These are phyloP conservation scores for Phaeosphaeriaceae sp. DNA, from an alignment of 2,329 filamentous ascomycete genomes.

Conservation along the genomic window DNA sequence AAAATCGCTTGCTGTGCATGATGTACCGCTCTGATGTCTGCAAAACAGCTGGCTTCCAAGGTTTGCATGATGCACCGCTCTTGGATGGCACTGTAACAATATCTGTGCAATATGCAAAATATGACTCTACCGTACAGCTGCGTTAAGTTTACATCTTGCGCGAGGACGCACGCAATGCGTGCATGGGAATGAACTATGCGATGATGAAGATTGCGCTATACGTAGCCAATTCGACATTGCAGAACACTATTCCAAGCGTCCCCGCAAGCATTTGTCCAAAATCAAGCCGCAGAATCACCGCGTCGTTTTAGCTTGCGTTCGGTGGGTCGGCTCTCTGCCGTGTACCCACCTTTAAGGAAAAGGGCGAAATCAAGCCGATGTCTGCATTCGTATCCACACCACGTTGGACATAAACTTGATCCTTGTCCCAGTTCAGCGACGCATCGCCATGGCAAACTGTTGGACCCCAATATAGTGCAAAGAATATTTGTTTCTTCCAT, in stretches of 20 bases:
- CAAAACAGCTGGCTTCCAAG: too few relatives aligned
- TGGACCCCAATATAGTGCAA: background rate
- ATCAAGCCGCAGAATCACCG: background rate
- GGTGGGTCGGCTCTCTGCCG: background rate
- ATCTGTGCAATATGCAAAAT: too few relatives aligned
- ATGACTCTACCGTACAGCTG: too few relatives aligned
- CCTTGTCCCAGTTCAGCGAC: background rate
- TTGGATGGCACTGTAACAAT: too few relatives aligned
- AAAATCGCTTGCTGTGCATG: too few relatives aligned
- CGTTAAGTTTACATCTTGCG: background rate
- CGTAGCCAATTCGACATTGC: background rate
- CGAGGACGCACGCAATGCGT: background rate
- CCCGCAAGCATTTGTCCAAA: background rate
- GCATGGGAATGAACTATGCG: background rate
- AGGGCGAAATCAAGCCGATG: background rate
- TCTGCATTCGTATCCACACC: background rate
- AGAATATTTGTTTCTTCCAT: background rate
- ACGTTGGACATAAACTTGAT: background rate
- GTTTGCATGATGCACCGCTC: too few relatives aligned
- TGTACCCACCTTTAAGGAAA: background rate
- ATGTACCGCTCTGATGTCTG: too few relatives aligned
- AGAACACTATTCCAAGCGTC: background rate
- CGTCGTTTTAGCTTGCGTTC: background rate
- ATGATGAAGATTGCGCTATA: background rate
- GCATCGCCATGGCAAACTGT: background rate